A percentile compares a stretch with the other conserved stretches of the same genome.
Conservation (phyloP, 1,139 yeast genomes). For the Trichomonascaceae sp. region DNA sequence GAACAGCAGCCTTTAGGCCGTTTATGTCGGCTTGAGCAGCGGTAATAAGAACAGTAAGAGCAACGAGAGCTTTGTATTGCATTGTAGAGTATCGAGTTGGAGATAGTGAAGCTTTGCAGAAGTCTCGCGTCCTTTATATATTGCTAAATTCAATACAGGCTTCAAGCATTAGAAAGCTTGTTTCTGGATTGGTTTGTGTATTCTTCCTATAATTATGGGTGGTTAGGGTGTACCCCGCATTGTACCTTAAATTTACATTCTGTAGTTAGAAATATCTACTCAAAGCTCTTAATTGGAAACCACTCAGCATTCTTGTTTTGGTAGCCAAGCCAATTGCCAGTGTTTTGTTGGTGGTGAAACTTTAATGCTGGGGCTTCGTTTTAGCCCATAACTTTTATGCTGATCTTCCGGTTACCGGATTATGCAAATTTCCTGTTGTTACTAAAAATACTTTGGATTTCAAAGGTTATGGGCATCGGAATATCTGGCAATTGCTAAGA, state of each 20-base stretch:
- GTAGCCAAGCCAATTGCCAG: not conserved
- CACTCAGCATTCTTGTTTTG: not conserved
- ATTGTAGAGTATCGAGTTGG: not conserved
- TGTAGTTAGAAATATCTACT: not conserved
- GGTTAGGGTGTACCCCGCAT: not conserved
- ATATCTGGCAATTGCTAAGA: no score
- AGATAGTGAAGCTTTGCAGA: not conserved
- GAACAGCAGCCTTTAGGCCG: constrained; percentile 11
- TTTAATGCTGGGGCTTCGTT: not conserved
- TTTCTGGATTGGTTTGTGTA: not conserved
- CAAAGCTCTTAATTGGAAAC: not conserved
- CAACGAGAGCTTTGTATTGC: not conserved
- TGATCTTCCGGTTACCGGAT: not conserved
- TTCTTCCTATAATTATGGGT: not conserved
- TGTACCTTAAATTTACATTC: not conserved
- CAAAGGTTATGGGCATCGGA: not conserved
- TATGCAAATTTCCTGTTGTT: not conserved
- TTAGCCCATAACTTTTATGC: not conserved
- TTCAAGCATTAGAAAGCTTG: not conserved
- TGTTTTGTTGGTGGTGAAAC: not conserved
- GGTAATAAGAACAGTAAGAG: not conserved
- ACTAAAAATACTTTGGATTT: not conserved
- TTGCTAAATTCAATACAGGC: not conserved
- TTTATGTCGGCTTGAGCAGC: constrained; percentile 11
- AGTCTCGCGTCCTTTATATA: not conserved